Base-by-base conservation (phyloP, 179 eudicot species). In the Actinidia polygama region DNA sequence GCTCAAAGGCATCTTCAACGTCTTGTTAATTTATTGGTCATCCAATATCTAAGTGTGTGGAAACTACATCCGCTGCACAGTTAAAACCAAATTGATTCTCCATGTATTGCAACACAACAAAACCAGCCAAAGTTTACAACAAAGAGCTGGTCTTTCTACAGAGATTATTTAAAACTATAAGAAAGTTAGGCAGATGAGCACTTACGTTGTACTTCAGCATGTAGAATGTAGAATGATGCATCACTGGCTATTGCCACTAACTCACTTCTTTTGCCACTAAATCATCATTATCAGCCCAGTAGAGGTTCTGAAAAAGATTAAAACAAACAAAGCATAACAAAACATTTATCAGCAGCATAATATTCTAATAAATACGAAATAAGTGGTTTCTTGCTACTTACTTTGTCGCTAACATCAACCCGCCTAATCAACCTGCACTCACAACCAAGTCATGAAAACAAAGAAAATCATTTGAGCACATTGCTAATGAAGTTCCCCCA, bases 271-370 rank as follows among this genome's bases (percentile, higher is more conserved):
- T 96, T 77, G 98, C 95, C 91, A 96, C 98, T 89, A 93, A 85
- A 83, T 95, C 99, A 80, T 98, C 99, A 86, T 98, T 90, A 80
- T 96, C 99, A 77, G 99, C 99, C 99, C 99, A 96, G 89, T 93
- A 96, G 75, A 96, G 91, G 82, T 93, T 96, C 99, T 96, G 94
- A 64, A 79, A 84, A 82, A 54, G 10, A 9, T 59, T 51, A 14
- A 73, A 53, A 51, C 54, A n/a, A 30, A 49, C 16, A 10, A 19
- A 26, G n/a, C 44, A 4, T 50, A 64, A 46, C 70, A 64, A 63
- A 61, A 23, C 71, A 46, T 7, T 82, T 59, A 40, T 16, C 3
- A 14, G 24, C 26, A 47, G 0, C 7, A 64, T 18, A 16, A 12
- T 54, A 70, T 72, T 68, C 21, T 24, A 73, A 76, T 78, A 10